phyloP scores from a whole-genome alignment of 768 basidiomycete genomes.

The Trametes cubensis region DNA sequence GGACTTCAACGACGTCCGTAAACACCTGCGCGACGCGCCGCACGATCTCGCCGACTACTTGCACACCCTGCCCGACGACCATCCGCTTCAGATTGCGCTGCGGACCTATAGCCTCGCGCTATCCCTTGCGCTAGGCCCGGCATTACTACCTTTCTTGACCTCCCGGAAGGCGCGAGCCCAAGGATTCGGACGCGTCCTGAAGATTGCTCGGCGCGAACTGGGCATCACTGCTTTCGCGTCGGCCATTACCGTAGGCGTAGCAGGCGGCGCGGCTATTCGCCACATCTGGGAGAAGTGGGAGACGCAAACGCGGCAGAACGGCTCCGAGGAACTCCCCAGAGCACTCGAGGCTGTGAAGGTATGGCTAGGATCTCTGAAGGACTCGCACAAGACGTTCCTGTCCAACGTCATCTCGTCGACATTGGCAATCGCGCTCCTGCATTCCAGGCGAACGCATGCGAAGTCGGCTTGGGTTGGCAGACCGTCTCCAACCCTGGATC shows the following conservation, averaged over 20 bases:
- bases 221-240: conserved; percentile 68
- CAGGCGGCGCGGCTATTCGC: conserved; percentile 61
- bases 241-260: conserved; percentile 64
- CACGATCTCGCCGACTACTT: conserved; percentile 26
- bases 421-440: conserved; percentile 59
- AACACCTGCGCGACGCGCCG: conserved; percentile 10
- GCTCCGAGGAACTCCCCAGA: background rate
- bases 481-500: conserved; percentile 62
- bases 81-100: conserved; percentile 60
- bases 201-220: conserved; percentile 58
- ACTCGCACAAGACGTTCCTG: conserved; percentile 57
- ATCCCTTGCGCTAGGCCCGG: conserved; percentile 68
- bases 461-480: conserved; percentile 11
- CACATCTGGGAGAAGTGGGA: conserved; percentile 42
- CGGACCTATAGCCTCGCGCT: conserved; percentile 70
- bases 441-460: conserved; percentile 43
- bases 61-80: conserved; percentile 36
- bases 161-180: conserved; percentile 33
- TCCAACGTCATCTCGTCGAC: conserved; percentile 59
- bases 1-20: conserved; percentile 1
- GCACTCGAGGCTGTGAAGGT: background rate
- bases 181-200: conserved; percentile 31
- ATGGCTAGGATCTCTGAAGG: conserved; percentile 37
- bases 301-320: background rate
- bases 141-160: conserved; percentile 55